Percentiles rank a stretch among this genome's conserved stretches.
phyloP scores from a whole-genome alignment of 306 rosid species.

The Glycyrrhiza uralensis region DNA sequence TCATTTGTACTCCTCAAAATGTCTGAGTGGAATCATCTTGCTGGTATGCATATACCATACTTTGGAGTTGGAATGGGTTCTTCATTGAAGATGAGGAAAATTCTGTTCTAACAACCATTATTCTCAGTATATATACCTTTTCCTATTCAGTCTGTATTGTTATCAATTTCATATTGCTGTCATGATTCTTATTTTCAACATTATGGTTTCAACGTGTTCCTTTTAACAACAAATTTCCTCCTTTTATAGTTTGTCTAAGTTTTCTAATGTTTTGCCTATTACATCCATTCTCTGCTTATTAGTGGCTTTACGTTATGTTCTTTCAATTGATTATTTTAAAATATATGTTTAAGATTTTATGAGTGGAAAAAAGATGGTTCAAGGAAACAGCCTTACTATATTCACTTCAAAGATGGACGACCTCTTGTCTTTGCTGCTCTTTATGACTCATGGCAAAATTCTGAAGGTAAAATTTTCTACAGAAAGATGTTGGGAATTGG shows the following conservation, averaged over 20 bases:
- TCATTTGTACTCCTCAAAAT: background rate
- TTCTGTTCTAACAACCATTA: background rate
- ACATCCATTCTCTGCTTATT: background rate
- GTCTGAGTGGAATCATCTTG: background rate
- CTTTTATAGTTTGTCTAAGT: background rate
- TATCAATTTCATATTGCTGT: background rate
- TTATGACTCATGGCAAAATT: conserved; percentile 78
- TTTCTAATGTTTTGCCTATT: background rate
- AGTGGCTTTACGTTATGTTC: conserved; percentile 9
- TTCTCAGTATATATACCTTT: background rate
- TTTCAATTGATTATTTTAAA: conserved; percentile 1
- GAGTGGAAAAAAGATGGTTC: conserved; percentile 96
- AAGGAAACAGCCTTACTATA: conserved; percentile 85
- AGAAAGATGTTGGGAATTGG: conserved; percentile 10
- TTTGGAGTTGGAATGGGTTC: conserved; percentile 14
- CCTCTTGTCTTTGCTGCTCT: conserved; percentile 89
- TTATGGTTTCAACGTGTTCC: background rate
- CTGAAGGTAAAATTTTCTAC: conserved; percentile 53
- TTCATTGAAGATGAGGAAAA: conserved; percentile 1
- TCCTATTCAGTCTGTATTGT: background rate
- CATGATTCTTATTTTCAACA: background rate
- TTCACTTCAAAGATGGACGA: conserved; percentile 79
- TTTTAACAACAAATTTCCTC: background rate
- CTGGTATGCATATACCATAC: background rate
- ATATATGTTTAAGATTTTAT: conserved; percentile 53